Conservation (phyloP, 768 basidiomycete genomes). For the Russula abietina region DNA sequence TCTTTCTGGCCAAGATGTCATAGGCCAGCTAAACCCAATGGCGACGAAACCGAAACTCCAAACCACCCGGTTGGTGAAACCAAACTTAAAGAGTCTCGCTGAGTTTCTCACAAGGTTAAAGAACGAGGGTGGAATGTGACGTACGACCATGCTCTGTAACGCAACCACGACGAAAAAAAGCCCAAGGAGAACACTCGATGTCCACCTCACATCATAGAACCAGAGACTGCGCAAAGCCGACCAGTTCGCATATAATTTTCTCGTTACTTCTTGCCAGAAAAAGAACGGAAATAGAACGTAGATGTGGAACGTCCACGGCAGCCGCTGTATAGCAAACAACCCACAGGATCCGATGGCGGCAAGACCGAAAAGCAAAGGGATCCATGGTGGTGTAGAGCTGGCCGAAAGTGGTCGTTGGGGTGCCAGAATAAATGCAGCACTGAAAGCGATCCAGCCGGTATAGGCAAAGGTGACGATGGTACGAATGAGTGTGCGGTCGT, state of each 20-base stretch:
- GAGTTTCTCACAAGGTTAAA: background rate
- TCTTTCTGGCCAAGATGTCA: constrained; percentile 40
- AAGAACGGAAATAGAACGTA: constrained; percentile 71
- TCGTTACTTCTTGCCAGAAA: constrained; percentile 60
- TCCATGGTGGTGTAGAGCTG: background rate
- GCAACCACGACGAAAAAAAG: constrained; percentile 36
- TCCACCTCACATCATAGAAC: background rate
- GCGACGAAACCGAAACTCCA: constrained; percentile 64
- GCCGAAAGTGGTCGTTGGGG: constrained; percentile 28
- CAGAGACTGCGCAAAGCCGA: background rate
- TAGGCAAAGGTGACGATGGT: constrained; percentile 67
- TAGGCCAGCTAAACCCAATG: constrained; percentile 64
- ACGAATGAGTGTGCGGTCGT: constrained; percentile 64
- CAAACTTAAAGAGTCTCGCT: constrained; percentile 39
- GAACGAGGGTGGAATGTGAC: constrained; percentile 29
- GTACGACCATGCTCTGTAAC: constrained; percentile 68
- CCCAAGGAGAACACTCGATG: constrained; percentile 27
- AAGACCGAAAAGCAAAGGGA: constrained; percentile 25
- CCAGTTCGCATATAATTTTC: background rate
- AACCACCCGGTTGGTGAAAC: constrained; percentile 62
- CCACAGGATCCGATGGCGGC: constrained; percentile 39
- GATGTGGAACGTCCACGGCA: constrained; percentile 67
- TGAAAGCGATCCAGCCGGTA: constrained; percentile 69
- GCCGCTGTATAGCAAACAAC: constrained; percentile 55
- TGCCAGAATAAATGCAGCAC: constrained; percentile 51